These are phyloP conservation scores for Madurella mycetomatis DNA, from an alignment of 2,329 filamentous ascomycete genomes.

Conservation along the genomic window DNA sequence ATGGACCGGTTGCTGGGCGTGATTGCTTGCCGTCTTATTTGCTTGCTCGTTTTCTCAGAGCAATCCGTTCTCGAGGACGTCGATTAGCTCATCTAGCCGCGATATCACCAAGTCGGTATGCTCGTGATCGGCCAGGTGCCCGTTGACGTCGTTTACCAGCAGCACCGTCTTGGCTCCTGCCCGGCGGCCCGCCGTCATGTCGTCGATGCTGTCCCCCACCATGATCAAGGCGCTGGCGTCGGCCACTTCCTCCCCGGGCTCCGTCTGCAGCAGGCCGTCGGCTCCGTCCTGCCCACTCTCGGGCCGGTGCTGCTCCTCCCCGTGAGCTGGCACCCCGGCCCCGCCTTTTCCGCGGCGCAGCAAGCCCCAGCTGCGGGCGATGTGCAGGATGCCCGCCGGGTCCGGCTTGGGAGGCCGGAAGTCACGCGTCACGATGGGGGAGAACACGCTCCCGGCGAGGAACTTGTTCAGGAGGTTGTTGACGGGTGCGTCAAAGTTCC, in stretches of 20 bases:
- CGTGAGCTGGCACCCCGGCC: conserved; percentile 19
- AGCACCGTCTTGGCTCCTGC: conserved; percentile 91
- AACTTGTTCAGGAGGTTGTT: conserved; percentile 71
- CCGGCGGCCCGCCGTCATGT: conserved; percentile 79
- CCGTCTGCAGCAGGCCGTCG: conserved; percentile 19
- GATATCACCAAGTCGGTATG: conserved; percentile 72
- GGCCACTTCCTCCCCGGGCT: conserved; percentile 25
- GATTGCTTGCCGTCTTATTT: neutral
- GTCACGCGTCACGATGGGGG: conserved; percentile 78
- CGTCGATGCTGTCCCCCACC: conserved; percentile 81
- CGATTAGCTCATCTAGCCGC: conserved; percentile 70
- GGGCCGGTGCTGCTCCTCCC: conserved; percentile 14
- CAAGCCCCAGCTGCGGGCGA: conserved; percentile 73
- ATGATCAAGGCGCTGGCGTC: conserved; percentile 53
- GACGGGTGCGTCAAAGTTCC: conserved; percentile 85
- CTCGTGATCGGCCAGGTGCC: conserved; percentile 62
- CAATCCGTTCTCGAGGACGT: conserved; percentile 71
- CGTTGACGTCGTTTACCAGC: conserved; percentile 77
- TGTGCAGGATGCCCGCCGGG: conserved; percentile 82
- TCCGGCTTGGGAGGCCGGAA: conserved; percentile 81
- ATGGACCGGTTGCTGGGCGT: conserved; percentile 1
- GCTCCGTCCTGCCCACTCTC: conserved; percentile 15
- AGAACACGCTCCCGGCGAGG: conserved; percentile 62
- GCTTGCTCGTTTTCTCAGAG: conserved; percentile 5
- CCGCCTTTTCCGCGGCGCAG: conserved; percentile 23